Conservation (phyloP, 805 yeast genomes). For the Lachancea lanzarotensis region DNA sequence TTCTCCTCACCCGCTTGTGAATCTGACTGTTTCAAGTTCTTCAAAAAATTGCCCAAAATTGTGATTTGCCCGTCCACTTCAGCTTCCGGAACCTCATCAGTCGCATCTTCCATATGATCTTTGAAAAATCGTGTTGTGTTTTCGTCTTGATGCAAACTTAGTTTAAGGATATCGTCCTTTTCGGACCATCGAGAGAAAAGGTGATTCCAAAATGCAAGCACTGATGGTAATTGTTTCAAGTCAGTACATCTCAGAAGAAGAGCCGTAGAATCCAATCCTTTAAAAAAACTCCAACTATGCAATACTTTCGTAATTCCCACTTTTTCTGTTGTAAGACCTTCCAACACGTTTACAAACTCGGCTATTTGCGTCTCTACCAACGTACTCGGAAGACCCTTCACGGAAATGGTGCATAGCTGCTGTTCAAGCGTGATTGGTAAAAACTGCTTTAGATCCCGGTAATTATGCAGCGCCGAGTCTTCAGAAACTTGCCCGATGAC, state of each 20-base stretch:
- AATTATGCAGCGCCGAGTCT: neutral
- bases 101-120: constrained; percentile 8
- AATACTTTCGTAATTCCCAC: neutral
- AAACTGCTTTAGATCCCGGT: constrained; percentile 19
- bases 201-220: neutral
- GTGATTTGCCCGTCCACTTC: constrained; percentile 3
- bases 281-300: constrained; percentile 7
- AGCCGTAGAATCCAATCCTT: constrained; percentile 6
- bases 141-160: constrained; percentile 15
- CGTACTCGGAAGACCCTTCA: constrained; percentile 15
- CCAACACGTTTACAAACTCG: constrained; percentile 7
- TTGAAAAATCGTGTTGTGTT: constrained; percentile 16
- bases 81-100: neutral
- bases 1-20: constrained; percentile 6
- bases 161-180: neutral
- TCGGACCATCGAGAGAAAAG: constrained; percentile 2
- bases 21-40: neutral
- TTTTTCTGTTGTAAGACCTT: neutral
- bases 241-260: constrained; percentile 6
- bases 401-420: constrained; percentile 21
- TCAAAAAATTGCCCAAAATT: neutral
- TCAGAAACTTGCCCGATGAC: neutral
- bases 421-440: constrained; percentile 23
- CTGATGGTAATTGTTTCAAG: neutral
- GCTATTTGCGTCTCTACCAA: constrained; percentile 12